Percentiles rank a stretch among this genome's conserved stretches.
phyloP scores from a whole-genome alignment of 2,329 filamentous ascomycete species.

The Cercospora citrullina region DNA sequence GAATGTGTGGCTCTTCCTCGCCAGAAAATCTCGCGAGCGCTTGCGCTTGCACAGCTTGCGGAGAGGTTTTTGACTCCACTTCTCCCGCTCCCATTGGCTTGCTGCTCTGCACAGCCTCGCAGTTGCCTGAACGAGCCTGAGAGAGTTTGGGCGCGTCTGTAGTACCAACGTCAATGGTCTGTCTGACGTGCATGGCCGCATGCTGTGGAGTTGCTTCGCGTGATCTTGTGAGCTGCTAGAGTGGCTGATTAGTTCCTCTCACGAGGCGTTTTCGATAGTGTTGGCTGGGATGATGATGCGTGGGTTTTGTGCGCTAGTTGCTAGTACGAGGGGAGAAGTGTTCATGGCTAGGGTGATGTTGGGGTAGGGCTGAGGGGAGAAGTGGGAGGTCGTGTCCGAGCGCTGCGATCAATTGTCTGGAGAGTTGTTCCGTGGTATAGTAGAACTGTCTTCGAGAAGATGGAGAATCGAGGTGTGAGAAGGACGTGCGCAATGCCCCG shows the following conservation, averaged over 20 bases:
- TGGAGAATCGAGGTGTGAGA: neutral
- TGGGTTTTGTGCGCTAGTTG: neutral
- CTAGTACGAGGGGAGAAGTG: neutral
- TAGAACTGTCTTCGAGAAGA: neutral
- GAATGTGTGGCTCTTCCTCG: neutral
- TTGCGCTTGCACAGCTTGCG: too few relatives aligned
- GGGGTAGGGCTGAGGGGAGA: neutral
- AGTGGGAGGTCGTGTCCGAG: neutral
- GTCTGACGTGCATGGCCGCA: neutral
- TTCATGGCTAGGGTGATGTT: neutral
- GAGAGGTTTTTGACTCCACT: too few relatives aligned
- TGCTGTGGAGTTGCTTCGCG: neutral
- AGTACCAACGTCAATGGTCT: neutral
- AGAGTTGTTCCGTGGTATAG: neutral
- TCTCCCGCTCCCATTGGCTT: too few relatives aligned
- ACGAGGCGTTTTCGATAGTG: neutral
- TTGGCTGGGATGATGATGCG: neutral
- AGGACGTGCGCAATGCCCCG: neutral
- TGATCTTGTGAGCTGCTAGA: neutral
- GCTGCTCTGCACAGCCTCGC: too few relatives aligned
- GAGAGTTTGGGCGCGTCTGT: neutral
- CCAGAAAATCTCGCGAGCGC: neutral
- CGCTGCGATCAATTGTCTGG: neutral
- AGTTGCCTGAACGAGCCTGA: neutral
- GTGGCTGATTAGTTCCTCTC: neutral